Conservation (phyloP, 2,329 filamentous ascomycete genomes). For the Colletotrichum sp. region DNA sequence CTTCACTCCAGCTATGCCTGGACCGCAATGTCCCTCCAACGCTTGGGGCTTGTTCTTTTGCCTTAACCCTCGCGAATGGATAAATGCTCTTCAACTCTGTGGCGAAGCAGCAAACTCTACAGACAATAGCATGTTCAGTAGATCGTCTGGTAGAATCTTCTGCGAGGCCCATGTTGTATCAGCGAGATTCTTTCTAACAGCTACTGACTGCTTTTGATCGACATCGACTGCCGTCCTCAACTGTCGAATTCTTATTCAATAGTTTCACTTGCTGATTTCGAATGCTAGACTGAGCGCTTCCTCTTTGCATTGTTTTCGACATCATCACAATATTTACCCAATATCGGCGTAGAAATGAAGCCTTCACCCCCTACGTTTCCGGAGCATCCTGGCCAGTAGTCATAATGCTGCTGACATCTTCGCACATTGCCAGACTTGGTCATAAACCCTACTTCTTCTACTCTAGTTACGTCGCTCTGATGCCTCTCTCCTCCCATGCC, state of each 20-base stretch:
- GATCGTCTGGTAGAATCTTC: not conserved
- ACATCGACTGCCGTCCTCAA: not conserved
- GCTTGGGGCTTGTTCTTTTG: fast-evolving
- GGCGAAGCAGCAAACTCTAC: too few relatives aligned
- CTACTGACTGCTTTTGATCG: not conserved
- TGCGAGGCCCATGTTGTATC: fast-evolving
- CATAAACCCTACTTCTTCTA: fast-evolving
- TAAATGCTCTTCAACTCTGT: too few relatives aligned
- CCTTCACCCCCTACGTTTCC: fast-evolving
- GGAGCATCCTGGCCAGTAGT: not conserved
- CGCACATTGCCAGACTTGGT: fast-evolving
- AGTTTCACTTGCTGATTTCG: fast-evolving
- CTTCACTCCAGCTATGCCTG: fast-evolving
- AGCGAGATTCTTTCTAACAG: not conserved
- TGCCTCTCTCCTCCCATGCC: fast-evolving
- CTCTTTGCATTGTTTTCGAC: not conserved
- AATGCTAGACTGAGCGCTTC: not conserved
- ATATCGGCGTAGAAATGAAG: not conserved
- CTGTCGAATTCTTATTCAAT: fast-evolving
- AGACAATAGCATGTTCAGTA: not conserved
- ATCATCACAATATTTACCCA: not conserved
- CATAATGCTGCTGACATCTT: not conserved
- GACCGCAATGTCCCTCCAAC: not conserved
- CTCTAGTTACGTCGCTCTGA: not conserved
- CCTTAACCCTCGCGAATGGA: too few relatives aligned